Conservation (phyloP, 495 filamentous ascomycete genomes). For the Neurospora sublineolata region DNA sequence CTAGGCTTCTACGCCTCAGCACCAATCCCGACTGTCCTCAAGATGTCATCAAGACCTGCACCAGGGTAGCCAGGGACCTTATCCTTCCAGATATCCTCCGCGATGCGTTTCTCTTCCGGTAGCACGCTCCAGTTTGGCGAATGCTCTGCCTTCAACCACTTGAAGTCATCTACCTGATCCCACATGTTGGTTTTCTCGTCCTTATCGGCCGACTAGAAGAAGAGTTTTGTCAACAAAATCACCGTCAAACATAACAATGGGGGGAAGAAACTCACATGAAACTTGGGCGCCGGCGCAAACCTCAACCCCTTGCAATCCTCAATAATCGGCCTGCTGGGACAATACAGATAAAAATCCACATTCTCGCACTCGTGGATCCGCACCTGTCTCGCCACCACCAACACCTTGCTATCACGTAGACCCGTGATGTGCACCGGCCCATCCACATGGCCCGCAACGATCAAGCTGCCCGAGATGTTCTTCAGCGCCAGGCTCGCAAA, state of each 20-base stretch:
- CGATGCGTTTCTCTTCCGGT: conserved; percentile 45
- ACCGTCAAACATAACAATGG: neutral
- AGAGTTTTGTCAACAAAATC: neutral
- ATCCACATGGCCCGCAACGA: conserved; percentile 65
- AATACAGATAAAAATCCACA: conserved; percentile 73
- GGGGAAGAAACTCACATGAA: conserved; percentile 45
- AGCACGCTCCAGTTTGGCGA: conserved; percentile 84
- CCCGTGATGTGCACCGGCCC: conserved; percentile 75
- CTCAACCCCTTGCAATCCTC: conserved; percentile 71
- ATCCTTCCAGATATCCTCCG: conserved; percentile 56
- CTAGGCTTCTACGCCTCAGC: neutral
- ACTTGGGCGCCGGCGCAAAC: conserved; percentile 62
- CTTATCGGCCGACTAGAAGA: conserved; percentile 20
- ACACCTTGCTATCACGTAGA: conserved; percentile 59
- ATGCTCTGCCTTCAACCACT: conserved; percentile 78
- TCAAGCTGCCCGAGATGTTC: conserved; percentile 51
- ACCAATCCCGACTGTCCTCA: conserved; percentile 45
- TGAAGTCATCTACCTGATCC: conserved; percentile 91
- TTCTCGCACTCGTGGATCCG: conserved; percentile 78
- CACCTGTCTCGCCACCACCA: conserved; percentile 70
- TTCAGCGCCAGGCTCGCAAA: conserved; percentile 68
- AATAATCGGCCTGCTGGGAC: conserved; percentile 78
- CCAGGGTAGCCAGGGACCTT: conserved; percentile 53
- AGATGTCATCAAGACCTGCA: conserved; percentile 53
- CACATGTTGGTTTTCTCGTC: conserved; percentile 50